Percentiles rank a stretch among this genome's conserved stretches.
Conservation (phyloP, 1,284 basidiomycete genomes). For the Heterobasidion occidentale region DNA sequence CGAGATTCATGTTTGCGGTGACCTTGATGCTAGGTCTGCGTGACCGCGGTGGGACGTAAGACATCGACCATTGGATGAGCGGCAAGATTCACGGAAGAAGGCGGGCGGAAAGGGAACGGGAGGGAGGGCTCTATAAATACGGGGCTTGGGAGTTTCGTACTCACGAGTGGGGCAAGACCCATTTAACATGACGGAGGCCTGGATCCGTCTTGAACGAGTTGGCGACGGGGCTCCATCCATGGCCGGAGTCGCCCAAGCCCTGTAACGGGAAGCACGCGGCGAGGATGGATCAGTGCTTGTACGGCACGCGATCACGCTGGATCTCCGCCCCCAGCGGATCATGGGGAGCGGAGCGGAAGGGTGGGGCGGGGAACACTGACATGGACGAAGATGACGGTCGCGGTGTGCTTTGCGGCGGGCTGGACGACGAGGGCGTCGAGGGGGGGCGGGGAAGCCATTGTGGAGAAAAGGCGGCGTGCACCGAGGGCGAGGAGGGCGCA, state of each 20-base stretch:
- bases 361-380: slow-evolving; percentile 32
- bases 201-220: slow-evolving; percentile 46
- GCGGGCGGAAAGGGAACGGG: neutral
- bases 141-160: slow-evolving; percentile 15
- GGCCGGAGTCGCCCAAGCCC: slow-evolving; percentile 71
- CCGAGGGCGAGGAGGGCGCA: neutral
- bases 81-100: neutral
- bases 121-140: neutral
- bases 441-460: slow-evolving; percentile 14
- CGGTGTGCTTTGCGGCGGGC: slow-evolving; percentile 61
- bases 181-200: slow-evolving; percentile 70
- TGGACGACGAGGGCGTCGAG: slow-evolving; percentile 46
- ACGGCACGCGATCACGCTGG: too few relatives aligned
- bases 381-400: slow-evolving; percentile 86
- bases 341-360: too few relatives aligned
- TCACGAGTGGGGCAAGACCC: slow-evolving; percentile 74
- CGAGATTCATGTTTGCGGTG: slow-evolving; percentile 60
- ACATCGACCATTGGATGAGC: neutral
- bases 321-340: too few relatives aligned
- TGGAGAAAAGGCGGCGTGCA: slow-evolving; percentile 1
- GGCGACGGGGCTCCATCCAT: slow-evolving; percentile 75
- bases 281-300: neutral
- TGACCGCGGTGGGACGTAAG: neutral
- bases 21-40: slow-evolving; percentile 47
- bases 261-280: slow-evolving; percentile 18